Evolutionary conservation across 306 rosid genomes (phyloP), one percentile per base, ranked within the genome.

Genomic region (Mucuna pruriens): DNA sequence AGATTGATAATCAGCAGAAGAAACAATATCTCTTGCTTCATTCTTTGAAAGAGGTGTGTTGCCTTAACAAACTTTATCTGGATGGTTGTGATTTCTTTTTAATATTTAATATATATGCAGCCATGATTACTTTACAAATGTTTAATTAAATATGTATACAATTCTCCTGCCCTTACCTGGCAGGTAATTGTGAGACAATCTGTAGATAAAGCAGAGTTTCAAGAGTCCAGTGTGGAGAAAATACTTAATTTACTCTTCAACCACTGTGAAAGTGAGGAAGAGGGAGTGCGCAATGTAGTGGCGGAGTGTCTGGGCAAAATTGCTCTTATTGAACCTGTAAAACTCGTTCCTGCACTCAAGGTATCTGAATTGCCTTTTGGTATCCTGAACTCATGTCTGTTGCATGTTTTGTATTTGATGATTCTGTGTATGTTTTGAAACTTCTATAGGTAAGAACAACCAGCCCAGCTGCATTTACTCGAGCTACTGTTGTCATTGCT

Each of bases 1-100:
- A 94, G 88, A 96, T 96, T 68, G 98, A 96, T 85, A 96, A 96
- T 89, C 99, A 96, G 87, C 99, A 96, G 90, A 96, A 96, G 89
- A 96, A 96, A 74, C 99, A 96, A 84, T 94, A 96, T 82, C 98
- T 96, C 46, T 84, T 96, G 77, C 99, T 96, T 87, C 99, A 96
- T 88, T 96, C 99, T 74, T 87, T 96, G 85, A 94, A 94, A 87
- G 99, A 96, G 99, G 99, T 92, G 54, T 26, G 88, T 60, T 79
- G 22, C 36, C 61, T 79, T 78, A 87, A 76, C 80, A 71, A 58
- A 54, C 15, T 25, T 36, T 45, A 49, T 83, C 29, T 39, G 54
- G 46, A 80, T 66, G 49, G 25, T 60, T 68, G 31, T 19, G 23
- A 49, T 60, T 57, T 58, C 17, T 65, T 11, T 34, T 71, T 34